Evolutionary conservation across 345 rosid genomes (phyloP), one percentile per base, ranked within the genome.

Genomic region (Populus deltoides): DNA sequence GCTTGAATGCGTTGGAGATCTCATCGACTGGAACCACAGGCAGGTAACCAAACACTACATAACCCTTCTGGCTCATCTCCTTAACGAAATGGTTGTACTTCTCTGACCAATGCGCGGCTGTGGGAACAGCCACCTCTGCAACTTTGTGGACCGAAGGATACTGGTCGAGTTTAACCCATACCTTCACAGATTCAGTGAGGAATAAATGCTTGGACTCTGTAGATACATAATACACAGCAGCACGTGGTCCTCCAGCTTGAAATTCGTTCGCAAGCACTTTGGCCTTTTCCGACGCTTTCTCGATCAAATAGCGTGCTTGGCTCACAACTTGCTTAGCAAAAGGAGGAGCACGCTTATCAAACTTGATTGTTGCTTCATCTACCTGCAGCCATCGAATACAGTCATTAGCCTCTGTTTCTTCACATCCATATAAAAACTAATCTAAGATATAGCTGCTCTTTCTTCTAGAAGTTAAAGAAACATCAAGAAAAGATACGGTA

Each of bases 1-100:
- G 86, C 80, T 90, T 79, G 78, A 86, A 90, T 43, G 90, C 88
- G 83, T 87, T 82, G 1, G 85, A 79, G 15, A 93, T 82, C 71
- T 90, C 95, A 71, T 88, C 98, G 20, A 91, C 62, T 7, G 99
- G 98, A 27, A 95, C 85, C 77, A 88, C 70, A 0, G 99, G 98
- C 39, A 95, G 73, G 80, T 84, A 88, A 7, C 88, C 77, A 20
- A 91, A 76, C 22, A 87, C 69, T 8, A 86, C 53, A 72, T 89
- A 87, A n/a, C 98, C 99, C 86, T 85, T 93, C 80, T 63, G 82
- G 31, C 72, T 65, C 92, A 89, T 66, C 55, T 86, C 80, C 65
- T 51, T 73, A 0, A 95, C 84, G 27, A 82, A 38, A 8, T 81
- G 82, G 70, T 92, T 93, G 77, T 92, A 95, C 79, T 82, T 80